A percentile compares a stretch with the other conserved stretches of the same genome.
These are phyloP conservation scores for Fraxinus dipetala DNA, from an alignment of 305 asterid species.

Conservation along the genomic window DNA sequence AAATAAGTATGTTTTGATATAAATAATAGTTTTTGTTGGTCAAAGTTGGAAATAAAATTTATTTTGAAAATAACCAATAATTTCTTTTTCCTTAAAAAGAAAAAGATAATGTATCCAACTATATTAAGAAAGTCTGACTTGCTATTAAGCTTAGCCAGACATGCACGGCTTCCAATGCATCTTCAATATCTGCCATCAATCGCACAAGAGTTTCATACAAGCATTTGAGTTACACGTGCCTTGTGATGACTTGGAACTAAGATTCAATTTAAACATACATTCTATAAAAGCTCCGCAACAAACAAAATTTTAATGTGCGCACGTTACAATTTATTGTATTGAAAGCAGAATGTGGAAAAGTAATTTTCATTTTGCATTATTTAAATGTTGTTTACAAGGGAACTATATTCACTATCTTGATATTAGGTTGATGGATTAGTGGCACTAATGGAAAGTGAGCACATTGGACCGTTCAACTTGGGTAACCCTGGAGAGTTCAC, in stretches of 20 bases:
- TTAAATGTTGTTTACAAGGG: background rate
- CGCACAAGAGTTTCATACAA: background rate
- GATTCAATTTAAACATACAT: background rate
- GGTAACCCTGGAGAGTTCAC: constrained; percentile 60
- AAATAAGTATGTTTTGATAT: background rate
- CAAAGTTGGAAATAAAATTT: background rate
- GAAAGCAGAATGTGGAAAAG: background rate
- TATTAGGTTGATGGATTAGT: constrained; percentile 49
- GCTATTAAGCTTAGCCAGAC: background rate
- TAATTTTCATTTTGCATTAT: background rate
- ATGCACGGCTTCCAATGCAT: background rate
- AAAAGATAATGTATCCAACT: background rate
- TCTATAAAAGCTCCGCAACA: background rate
- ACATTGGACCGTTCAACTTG: constrained; percentile 53
- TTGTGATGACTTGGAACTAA: background rate
- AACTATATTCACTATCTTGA: background rate
- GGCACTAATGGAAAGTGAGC: constrained; percentile 54
- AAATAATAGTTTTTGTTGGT: background rate
- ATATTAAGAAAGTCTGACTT: background rate
- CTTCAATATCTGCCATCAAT: background rate
- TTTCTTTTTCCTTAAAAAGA: background rate
- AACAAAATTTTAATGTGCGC: background rate
- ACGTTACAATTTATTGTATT: background rate
- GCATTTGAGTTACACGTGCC: background rate
- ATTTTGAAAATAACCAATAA: background rate